Conservation (phyloP, 495 filamentous ascomycete species). For the Tuber microsphaerosporum region DNA sequence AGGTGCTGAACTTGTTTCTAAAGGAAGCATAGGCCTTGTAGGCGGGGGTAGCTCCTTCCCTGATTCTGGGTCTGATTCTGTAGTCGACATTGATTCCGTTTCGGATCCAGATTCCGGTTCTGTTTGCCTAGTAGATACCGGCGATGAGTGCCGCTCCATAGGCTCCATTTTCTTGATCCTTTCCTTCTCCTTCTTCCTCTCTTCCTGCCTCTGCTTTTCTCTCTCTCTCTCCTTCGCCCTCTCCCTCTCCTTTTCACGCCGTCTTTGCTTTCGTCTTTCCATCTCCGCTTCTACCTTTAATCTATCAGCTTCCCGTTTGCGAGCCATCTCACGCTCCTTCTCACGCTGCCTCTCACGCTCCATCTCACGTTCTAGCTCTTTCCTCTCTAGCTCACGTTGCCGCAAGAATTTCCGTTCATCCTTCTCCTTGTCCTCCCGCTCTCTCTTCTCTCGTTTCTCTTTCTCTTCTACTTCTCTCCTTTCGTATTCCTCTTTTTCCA, state of each 20-base stretch:
- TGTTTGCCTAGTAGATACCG: slow-evolving; percentile 12
- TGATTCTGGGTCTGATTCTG: slow-evolving; percentile 27
- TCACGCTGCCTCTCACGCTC: slow-evolving; percentile 31
- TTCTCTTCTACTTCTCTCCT: slow-evolving; percentile 24
- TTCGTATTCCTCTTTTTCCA: slow-evolving; percentile 25
- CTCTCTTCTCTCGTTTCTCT: slow-evolving; percentile 34
- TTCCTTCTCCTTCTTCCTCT: slow-evolving; percentile 30
- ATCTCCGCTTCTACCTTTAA: slow-evolving; percentile 31
- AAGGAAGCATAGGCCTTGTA: neutral
- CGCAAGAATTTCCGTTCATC: slow-evolving; percentile 21
- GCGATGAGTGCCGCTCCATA: slow-evolving; percentile 24
- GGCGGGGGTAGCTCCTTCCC: neutral
- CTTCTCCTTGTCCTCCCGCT: slow-evolving; percentile 27
- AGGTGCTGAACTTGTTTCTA: neutral
- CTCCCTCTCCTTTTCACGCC: slow-evolving; percentile 31
- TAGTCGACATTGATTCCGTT: slow-evolving; percentile 17
- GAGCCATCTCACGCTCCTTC: slow-evolving; percentile 33
- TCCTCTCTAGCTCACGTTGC: slow-evolving; percentile 30
- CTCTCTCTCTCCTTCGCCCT: slow-evolving; percentile 32
- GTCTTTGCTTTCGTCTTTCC: slow-evolving; percentile 28
- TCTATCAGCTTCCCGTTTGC: slow-evolving; percentile 31
- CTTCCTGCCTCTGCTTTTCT: slow-evolving; percentile 35
- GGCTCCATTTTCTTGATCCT: slow-evolving; percentile 28
- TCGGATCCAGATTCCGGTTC: slow-evolving; percentile 22
- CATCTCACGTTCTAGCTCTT: slow-evolving; percentile 29